phyloP scores from a whole-genome alignment of 495 filamentous ascomycete genomes.

The Cudoniella acicularis region DNA sequence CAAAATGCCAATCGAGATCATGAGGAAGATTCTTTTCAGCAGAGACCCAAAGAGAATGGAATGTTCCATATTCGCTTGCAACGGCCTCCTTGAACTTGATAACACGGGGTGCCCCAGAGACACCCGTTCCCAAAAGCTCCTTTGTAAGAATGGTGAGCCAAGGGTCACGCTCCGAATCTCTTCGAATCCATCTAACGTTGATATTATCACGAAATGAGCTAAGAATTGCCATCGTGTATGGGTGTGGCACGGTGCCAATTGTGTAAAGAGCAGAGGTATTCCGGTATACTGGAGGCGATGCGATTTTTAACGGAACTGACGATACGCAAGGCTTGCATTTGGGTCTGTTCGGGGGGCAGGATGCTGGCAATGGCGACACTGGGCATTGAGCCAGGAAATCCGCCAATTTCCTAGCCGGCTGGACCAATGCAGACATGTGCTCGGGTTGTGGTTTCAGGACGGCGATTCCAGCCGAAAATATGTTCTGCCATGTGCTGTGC shows the following conservation, averaged over 20 bases:
- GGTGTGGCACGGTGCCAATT: constrained; percentile 85
- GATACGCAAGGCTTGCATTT: constrained; percentile 71
- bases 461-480: constrained; percentile 67
- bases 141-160: constrained; percentile 77
- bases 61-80: constrained; percentile 54
- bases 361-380: constrained; percentile 60
- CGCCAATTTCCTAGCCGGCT: constrained; percentile 67
- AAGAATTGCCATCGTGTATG: constrained; percentile 73
- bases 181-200: constrained; percentile 65
- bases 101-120: constrained; percentile 59
- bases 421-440: constrained; percentile 66
- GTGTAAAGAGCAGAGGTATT: constrained; percentile 67
- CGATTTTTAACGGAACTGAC: constrained; percentile 51
- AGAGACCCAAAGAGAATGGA: constrained; percentile 73
- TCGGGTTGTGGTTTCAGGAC: constrained; percentile 73
- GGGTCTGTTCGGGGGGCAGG: constrained; percentile 81
- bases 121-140: constrained; percentile 56
- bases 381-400: constrained; percentile 70
- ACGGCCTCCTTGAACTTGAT: constrained; percentile 79
- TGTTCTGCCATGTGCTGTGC: constrained; percentile 78
- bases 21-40: constrained; percentile 58
- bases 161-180: constrained; percentile 68
- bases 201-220: constrained; percentile 45
- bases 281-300: constrained; percentile 52
- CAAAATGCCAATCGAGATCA: constrained; percentile 85